A percentile compares a stretch with the other conserved stretches of the same genome.
These are phyloP conservation scores for Talaromyces adpressus DNA, from an alignment of 495 filamentous ascomycete genomes.

Conservation along the genomic window DNA sequence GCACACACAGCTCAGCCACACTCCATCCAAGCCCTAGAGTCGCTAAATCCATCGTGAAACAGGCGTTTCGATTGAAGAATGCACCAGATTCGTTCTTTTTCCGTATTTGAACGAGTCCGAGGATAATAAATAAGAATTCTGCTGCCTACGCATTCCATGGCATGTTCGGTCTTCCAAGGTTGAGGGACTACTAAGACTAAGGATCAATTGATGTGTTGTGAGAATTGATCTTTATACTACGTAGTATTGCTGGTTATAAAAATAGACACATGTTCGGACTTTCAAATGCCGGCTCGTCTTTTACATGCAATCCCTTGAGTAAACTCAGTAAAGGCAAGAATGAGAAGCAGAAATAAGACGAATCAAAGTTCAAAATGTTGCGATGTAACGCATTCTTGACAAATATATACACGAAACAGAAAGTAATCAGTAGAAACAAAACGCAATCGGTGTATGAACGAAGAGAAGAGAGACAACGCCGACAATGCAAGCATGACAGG, in stretches of 20 bases:
- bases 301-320: too few species aligned
- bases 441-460: background rate
- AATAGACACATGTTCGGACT: too few species aligned
- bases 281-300: too few species aligned
- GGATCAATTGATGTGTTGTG: too few species aligned
- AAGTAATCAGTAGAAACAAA: background rate
- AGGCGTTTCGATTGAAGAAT: background rate
- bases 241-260: too few species aligned
- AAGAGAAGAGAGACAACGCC: slow-evolving; percentile 3
- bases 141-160: background rate
- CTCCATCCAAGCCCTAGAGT: background rate
- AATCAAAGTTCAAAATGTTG: background rate
- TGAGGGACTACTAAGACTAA: too few species aligned
- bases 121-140: background rate
- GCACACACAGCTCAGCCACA: background rate
- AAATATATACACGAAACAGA: slow-evolving; percentile 4
- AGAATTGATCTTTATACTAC: too few species aligned
- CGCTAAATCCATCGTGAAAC: background rate
- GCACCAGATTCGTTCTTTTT: background rate
- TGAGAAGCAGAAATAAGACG: background rate
- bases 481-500: background rate
- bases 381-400: background rate
- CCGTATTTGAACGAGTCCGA: background rate
- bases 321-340: too few species aligned
- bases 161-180: background rate